These are phyloP conservation scores for Yarrowia sp. DNA, from an alignment of 805 yeast genomes.

Conservation along the genomic window DNA sequence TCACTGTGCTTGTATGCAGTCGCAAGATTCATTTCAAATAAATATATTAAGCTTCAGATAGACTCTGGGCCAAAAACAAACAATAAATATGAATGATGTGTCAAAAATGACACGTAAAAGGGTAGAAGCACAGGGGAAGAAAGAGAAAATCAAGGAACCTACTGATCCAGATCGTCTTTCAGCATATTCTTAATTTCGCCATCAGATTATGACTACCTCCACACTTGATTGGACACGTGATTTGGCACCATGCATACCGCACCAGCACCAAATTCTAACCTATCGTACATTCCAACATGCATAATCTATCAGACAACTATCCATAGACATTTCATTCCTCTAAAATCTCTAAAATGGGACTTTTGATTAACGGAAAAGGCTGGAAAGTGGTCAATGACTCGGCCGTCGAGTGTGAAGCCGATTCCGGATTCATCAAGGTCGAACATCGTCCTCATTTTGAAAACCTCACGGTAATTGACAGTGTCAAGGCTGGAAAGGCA, in stretches of 20 bases:
- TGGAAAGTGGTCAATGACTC: conserved; percentile 2
- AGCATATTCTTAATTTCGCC: too few species aligned
- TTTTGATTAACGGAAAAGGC: background rate
- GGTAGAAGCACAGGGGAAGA: too few species aligned
- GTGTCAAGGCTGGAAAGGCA: conserved; percentile 35
- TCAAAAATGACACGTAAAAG: too few species aligned
- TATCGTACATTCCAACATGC: background rate
- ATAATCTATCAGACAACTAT: background rate
- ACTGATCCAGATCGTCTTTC: too few species aligned
- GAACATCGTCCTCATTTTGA: conserved; percentile 26
- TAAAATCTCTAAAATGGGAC: too few species aligned
- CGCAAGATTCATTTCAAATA: background rate
- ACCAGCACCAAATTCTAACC: too few species aligned
- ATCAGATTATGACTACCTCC: background rate
- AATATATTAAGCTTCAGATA: background rate
- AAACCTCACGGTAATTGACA: conserved; percentile 38
- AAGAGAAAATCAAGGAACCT: too few species aligned
- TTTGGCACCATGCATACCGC: background rate
- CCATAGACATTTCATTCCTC: background rate
- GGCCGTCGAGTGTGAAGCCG: background rate
- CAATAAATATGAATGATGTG: background rate
- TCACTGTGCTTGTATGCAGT: too few species aligned
- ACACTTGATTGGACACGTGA: background rate
- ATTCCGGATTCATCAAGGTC: background rate
- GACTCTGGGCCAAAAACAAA: background rate